Conservation (phyloP, 2,329 filamentous ascomycete genomes). For the Trichophyton verrucosum region DNA sequence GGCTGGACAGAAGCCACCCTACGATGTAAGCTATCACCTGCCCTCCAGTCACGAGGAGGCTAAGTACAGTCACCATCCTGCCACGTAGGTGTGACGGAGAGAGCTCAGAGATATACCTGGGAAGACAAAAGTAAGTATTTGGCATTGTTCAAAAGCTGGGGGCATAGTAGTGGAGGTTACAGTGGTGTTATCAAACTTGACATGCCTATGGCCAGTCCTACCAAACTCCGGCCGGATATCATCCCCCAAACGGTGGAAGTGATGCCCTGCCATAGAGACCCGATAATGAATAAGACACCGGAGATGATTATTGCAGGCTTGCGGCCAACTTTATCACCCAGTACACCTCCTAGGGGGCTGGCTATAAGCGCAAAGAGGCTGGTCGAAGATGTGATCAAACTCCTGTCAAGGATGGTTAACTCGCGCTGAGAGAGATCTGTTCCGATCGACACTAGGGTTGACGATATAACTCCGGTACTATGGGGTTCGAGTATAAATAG, state of each 20-base stretch:
- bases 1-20: conserved; percentile 60
- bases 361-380: conserved; percentile 46
- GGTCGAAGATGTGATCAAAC: conserved; percentile 46
- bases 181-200: conserved; percentile 69
- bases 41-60: conserved; percentile 72
- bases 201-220: conserved; percentile 36
- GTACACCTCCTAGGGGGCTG: conserved; percentile 41
- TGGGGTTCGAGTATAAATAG: conserved; percentile 14
- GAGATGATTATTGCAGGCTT: conserved; percentile 37
- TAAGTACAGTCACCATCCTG: conserved; percentile 66
- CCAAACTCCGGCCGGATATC: conserved; percentile 35
- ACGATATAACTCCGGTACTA: conserved; percentile 49
- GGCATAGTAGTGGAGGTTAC: conserved; percentile 21
- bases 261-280: conserved; percentile 33
- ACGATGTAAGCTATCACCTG: conserved; percentile 80
- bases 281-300: conserved; percentile 35
- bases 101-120: conserved; percentile 68
- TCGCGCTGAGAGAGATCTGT: conserved; percentile 40
- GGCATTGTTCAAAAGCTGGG: background rate
- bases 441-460: conserved; percentile 45
- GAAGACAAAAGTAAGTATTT: background rate
- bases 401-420: conserved; percentile 45
- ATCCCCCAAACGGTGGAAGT: conserved; percentile 33
- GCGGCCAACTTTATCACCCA: conserved; percentile 40
- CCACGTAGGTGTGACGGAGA: conserved; percentile 66